Evolutionary conservation across 2,329 filamentous ascomycete species (phyloP), one percentile per base, ranked within the genome.

Genomic region (Gaeumannomyces sp.): DNA sequence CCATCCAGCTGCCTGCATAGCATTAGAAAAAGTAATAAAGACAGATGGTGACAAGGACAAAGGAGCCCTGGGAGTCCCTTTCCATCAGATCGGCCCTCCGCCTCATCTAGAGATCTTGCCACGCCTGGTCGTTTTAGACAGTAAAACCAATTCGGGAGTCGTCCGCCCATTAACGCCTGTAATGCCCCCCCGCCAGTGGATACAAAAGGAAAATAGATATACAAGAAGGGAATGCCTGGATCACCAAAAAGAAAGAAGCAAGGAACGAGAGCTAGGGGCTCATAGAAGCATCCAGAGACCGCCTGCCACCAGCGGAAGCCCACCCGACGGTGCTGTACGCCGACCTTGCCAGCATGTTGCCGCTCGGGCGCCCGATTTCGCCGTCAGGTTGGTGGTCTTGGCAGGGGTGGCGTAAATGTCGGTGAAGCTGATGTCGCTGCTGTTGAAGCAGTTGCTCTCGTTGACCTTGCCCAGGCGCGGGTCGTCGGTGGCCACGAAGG

Each of bases 391-490:
- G 35, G 63, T 68, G 29, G 65, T 66, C 16, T 65, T 71, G 27
- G 75, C 73, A 65, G 78, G 78, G 33, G 80, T 83, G 63, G 82
- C 82, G 80, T 92, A 97, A 69, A 97, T 81, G 68, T 89, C 83
- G 64, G 90, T 84, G 80, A 95, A 93, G 68, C 85, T 84, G 70
- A 97, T 87, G 65, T 91, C 81, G 60, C 85, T 87, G 66, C 89
- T 91, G 80, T 98, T 98, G 82, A 89, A 93, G 82, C 94, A 98
- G 78, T 97, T 97, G 19, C 86, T 83, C 66, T 83, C 80, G 73
- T 90, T 96, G 69, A 97, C 91, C 69, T 89, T 81, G 65, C 80
- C 80, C 62, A 96, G 87, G 60, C 78, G 79, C 56, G 77, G 68
- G 73, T 96, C 89, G 71, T 86, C 79, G 29, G 91, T 90, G 1